Conservation (phyloP, 129 eudicot species). For the Erigeron canadensis region DNA sequence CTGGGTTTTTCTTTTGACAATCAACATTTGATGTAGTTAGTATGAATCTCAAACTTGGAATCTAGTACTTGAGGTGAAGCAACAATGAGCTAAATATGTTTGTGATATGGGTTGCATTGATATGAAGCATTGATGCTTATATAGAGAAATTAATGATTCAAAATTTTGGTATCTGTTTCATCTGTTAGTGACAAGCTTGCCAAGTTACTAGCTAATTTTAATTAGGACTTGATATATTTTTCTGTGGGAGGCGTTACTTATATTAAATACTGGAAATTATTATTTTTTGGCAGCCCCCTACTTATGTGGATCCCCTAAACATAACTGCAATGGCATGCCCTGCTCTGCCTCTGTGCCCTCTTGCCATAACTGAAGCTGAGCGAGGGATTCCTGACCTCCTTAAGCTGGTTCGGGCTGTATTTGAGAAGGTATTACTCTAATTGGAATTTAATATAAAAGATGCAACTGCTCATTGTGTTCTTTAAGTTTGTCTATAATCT, state of each 20-base stretch:
- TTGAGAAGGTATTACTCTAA: conserved; percentile 67
- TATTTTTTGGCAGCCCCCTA: conserved; percentile 63
- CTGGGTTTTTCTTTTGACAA: neutral
- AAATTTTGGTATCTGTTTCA: too few species aligned
- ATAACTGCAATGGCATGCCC: conserved; percentile 99
- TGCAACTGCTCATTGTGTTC: neutral
- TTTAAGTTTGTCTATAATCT: neutral
- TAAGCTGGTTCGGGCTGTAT: conserved; percentile 73
- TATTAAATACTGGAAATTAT: conserved; percentile 2
- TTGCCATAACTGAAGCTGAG: conserved; percentile 97
- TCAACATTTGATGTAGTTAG: too few species aligned
- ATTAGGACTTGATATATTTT: neutral
- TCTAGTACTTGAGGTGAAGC: neutral
- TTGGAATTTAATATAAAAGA: neutral
- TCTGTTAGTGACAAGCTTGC: neutral
- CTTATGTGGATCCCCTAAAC: conserved; percentile 91
- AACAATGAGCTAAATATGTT: neutral
- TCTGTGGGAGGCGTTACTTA: neutral
- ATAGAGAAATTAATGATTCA: neutral
- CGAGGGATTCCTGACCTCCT: conserved; percentile 91
- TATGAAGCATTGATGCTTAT: neutral
- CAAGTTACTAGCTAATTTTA: neutral
- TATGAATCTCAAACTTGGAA: neutral
- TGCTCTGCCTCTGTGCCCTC: conserved; percentile 94
- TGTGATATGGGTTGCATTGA: neutral